Percentiles rank a stretch among this genome's conserved stretches.
phyloP scores from a whole-genome alignment of 2,329 filamentous ascomycete species.

The Immersiporthe knoxdaviesiana region DNA sequence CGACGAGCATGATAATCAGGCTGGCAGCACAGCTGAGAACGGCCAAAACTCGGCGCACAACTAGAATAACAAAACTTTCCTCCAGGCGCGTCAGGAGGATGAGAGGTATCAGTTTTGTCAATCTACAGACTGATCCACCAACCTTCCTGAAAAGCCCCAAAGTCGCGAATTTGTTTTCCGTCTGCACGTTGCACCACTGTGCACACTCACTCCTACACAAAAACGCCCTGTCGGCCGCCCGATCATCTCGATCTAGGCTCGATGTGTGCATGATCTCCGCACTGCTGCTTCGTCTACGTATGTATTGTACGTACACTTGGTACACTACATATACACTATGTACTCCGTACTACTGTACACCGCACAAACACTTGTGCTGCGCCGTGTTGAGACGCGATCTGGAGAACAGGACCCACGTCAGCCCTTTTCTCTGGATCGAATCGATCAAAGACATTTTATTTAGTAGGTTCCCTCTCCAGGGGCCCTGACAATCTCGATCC shows the following conservation, averaged over 20 bases:
- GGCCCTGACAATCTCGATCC: constrained; percentile 3
- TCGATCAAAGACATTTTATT: not conserved
- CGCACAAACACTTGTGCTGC: not conserved
- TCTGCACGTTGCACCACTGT: not conserved
- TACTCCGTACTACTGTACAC: not conserved
- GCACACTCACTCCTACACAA: not conserved
- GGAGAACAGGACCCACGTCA: not conserved
- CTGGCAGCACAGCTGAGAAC: not conserved
- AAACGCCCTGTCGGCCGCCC: not conserved
- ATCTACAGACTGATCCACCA: not conserved
- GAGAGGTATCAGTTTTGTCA: not conserved
- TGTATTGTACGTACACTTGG: no score
- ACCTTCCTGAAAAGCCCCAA: not conserved
- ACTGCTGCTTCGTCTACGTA: not conserved
- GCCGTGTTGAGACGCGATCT: not conserved
- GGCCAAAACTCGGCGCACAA: constrained; percentile 9
- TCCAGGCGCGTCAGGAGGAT: not conserved
- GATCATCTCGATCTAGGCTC: not conserved
- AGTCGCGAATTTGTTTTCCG: not conserved
- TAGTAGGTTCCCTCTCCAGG: not conserved
- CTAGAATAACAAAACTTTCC: not conserved
- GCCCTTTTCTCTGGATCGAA: not conserved
- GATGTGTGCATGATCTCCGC: not conserved
- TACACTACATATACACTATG: not conserved
- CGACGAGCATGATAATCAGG: not conserved